Evolutionary conservation across 495 filamentous ascomycete species (phyloP), one percentile per base, ranked within the genome.

Genomic region (Annulohypoxylon maeteangense): DNA sequence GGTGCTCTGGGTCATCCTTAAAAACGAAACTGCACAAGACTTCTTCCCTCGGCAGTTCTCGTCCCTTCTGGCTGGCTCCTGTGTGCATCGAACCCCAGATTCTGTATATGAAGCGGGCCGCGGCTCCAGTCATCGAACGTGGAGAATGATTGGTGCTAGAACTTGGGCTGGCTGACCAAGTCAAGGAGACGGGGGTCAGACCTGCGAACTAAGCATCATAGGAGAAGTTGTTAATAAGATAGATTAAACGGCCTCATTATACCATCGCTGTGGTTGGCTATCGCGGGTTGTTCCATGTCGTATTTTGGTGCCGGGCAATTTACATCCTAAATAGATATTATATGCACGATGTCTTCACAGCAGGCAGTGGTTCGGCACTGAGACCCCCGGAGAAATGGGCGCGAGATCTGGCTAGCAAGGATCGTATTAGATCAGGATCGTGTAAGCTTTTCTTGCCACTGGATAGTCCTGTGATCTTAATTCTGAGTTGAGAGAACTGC

Each of bases 51-150:
- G 71, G 71, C 71, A 74, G 57, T 74, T 74, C n/a, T 51, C 47
- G 25, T 6, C 11, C 51, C 48, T 58, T 29, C 31, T 38, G 12
- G 44, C 62, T 59, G 18, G 27, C 12, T 11, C 44, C 12, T 7
- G 8, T 45, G 18, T 10, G n/a, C 47, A 3, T n/a, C 27, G 54
- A 50, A 51, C 71, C 71, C 71, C 66, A 36, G 71, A 59, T 66
- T 62, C 36, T 42, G 50, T 67, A 70, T 67, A 74, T 70, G 62
- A 71, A 64, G 67, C 71, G 71, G 66, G 62, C 66, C 66, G 66
- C 55, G 66, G 62, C 66, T 63, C 71, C 71, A 70, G 51, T 44
- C 62, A 25, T 48, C 27, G 44, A 29, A 29, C 11, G 20, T 36
- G 55, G 42, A 62, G 23, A 71, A 42, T 38, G 48, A 56, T 34